These are phyloP conservation scores for Chlamydomonas incerta DNA, from an alignment of 139 green algal species.

Conservation along the genomic window DNA sequence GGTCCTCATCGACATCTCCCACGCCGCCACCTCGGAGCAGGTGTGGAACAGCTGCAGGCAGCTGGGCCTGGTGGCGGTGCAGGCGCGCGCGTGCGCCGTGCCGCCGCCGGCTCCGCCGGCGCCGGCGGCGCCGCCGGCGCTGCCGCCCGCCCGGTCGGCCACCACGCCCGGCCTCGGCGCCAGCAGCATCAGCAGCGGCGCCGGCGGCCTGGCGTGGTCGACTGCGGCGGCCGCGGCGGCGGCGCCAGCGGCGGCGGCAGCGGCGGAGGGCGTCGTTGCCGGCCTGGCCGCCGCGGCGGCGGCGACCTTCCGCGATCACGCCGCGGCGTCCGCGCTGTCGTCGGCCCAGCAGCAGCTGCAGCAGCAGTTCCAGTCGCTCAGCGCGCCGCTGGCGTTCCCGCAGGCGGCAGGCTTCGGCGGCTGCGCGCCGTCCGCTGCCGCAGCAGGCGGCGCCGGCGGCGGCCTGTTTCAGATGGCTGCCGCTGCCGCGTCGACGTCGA, in stretches of 20 bases:
- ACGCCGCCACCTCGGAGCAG: constrained; percentile 34
- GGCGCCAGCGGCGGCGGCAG: background rate
- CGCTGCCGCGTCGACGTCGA: too few relatives aligned
- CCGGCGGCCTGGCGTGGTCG: background rate
- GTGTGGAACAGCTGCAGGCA: constrained; percentile 43
- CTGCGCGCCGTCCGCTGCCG: too few relatives aligned
- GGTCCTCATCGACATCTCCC: constrained; percentile 52
- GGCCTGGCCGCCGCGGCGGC: background rate
- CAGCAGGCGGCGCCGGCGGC: too few relatives aligned
- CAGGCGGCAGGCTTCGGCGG: too few relatives aligned
- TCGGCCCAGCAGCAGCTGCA: too few relatives aligned
- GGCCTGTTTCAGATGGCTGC: too few relatives aligned
- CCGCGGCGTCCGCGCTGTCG: too few relatives aligned
- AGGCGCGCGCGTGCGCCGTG: background rate
- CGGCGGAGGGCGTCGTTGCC: too few relatives aligned
- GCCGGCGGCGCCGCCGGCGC: background rate
- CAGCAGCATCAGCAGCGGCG: background rate
- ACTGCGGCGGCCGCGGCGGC: background rate
- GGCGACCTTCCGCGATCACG: background rate
- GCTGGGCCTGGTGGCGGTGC: constrained; percentile 20
- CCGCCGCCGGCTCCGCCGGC: background rate
- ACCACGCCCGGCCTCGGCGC: background rate
- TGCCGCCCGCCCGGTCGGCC: too few relatives aligned
- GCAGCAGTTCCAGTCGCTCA: too few relatives aligned
- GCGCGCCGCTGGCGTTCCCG: too few relatives aligned